These are phyloP conservation scores for Arthonia radiata DNA, from an alignment of 495 filamentous ascomycete genomes.

Conservation along the genomic window DNA sequence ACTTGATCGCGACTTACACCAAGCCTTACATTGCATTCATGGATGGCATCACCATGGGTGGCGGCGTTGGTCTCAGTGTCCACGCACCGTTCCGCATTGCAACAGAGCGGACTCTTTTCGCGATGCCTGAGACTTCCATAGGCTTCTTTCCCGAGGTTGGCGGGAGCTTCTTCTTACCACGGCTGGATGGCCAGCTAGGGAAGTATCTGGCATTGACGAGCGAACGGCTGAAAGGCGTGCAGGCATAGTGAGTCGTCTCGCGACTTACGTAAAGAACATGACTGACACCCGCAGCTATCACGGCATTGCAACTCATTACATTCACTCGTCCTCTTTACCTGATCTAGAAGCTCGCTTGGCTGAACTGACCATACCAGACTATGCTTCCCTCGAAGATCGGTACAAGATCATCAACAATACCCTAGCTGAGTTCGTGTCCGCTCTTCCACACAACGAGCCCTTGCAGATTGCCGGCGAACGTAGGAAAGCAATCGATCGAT, in stretches of 20 bases:
- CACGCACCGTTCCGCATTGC: constrained; percentile 93
- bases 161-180: constrained; percentile 78
- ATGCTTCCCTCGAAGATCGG: constrained; percentile 30
- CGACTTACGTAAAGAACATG: background rate
- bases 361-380: constrained; percentile 69
- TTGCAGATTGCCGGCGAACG: constrained; percentile 36
- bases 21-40: constrained; percentile 92
- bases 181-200: constrained; percentile 59
- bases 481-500: constrained; percentile 48
- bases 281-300: constrained; percentile 20
- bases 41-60: constrained; percentile 97
- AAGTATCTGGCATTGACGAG: constrained; percentile 85
- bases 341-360: constrained; percentile 63
- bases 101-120: constrained; percentile 81
- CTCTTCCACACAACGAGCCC: constrained; percentile 45
- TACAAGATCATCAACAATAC: constrained; percentile 53
- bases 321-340: constrained; percentile 65
- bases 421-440: constrained; percentile 73
- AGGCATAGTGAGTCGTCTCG: constrained; percentile 39
- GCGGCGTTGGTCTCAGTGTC: constrained; percentile 77
- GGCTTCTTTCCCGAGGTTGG: constrained; percentile 97
- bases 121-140: constrained; percentile 95
- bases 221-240: constrained; percentile 49
- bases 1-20: constrained; percentile 76
- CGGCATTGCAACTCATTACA: constrained; percentile 79